Base-by-base conservation (phyloP, 306 rosid species). In the Dicorynia guianensis region DNA sequence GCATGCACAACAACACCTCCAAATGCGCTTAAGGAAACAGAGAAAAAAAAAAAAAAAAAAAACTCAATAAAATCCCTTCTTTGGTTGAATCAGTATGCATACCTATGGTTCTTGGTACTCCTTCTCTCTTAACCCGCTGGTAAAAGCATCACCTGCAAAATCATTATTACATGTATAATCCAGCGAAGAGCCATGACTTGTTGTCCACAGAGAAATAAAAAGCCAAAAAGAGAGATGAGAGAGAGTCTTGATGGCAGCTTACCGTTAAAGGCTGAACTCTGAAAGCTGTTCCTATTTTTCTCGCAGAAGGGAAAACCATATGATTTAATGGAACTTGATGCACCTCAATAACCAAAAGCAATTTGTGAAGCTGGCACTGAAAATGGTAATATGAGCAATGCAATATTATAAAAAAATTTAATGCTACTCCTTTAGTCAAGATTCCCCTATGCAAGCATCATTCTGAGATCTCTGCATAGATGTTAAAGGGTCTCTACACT, bases 81-180 rank as follows among this genome's bases (percentile, higher is more conserved):
- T 39, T 17, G 12, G 15, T 60, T 66, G 13, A n/a, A 14, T 46
- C 66, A 25, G 7, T 72, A 72, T 63, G 73, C 88, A 40, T 40
- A 85, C 92, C 86, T 82, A 88, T 57, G 89, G 88, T 62, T 82
- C 85, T 30, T 12, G 43, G 76, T 85, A 88, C 53, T 88, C 89
- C 81, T 81, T 81, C 80, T 76, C 82, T 48, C 38, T 63, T 17
- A 20, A 5, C 5, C 60, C 77, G 0, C 60, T 25, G 17, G 69
- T 43, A 34, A 58, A 77, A 42, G 76, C 70, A 46, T 71, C 61
- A 76, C 69, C 86, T 70, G 79, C 64, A 59, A 15, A 62, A 80
- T 64, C 30, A 19, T 76, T 14, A 49, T 49, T 49, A 12, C 63
- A 1, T 59, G 55, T 11, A 34, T 43, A 49, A 79, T 52, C 38